Conservation (phyloP, 768 basidiomycete genomes). For the Phanerochaete carnosa region DNA sequence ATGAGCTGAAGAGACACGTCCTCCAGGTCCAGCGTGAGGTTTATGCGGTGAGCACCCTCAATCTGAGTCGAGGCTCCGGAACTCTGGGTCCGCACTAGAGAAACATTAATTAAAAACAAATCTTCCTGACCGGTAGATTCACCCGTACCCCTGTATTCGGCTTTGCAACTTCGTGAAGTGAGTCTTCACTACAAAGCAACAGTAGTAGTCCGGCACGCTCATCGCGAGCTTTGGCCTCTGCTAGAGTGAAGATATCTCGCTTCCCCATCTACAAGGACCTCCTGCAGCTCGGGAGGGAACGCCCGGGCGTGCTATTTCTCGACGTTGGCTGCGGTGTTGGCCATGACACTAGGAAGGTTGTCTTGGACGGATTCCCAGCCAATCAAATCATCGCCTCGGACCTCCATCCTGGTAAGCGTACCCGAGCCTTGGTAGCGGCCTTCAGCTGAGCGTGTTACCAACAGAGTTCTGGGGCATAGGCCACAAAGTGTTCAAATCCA, state of each 20-base stretch:
- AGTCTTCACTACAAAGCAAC: not conserved
- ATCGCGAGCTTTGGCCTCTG: not conserved
- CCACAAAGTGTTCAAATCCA: slow-evolving; percentile 56
- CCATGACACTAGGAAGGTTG: slow-evolving; percentile 37
- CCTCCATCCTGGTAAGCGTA: slow-evolving; percentile 33
- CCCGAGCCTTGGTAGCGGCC: too few species aligned
- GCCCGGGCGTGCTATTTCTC: slow-evolving; percentile 35
- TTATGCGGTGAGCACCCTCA: slow-evolving; percentile 20
- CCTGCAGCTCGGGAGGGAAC: slow-evolving; percentile 35
- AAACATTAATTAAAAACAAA: not conserved
- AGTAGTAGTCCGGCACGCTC: not conserved
- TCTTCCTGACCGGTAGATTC: slow-evolving; percentile 15
- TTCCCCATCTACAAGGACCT: slow-evolving; percentile 25
- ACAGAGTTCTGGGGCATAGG: slow-evolving; percentile 61
- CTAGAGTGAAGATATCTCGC: slow-evolving; percentile 23
- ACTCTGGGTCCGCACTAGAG: not conserved
- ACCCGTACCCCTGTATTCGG: slow-evolving; percentile 30
- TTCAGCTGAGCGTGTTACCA: slow-evolving; percentile 15
- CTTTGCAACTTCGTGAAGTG: slow-evolving; percentile 24
- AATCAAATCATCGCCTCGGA: slow-evolving; percentile 37
- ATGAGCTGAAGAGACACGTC: slow-evolving; percentile 29
- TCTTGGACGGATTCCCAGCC: slow-evolving; percentile 41
- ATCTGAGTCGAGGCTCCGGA: not conserved
- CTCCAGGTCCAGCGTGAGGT: slow-evolving; percentile 25
- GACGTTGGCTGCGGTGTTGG: slow-evolving; percentile 48